Evolutionary conservation across 495 filamentous ascomycete species (phyloP).

Genomic region (Penicillium goetzii): DNA sequence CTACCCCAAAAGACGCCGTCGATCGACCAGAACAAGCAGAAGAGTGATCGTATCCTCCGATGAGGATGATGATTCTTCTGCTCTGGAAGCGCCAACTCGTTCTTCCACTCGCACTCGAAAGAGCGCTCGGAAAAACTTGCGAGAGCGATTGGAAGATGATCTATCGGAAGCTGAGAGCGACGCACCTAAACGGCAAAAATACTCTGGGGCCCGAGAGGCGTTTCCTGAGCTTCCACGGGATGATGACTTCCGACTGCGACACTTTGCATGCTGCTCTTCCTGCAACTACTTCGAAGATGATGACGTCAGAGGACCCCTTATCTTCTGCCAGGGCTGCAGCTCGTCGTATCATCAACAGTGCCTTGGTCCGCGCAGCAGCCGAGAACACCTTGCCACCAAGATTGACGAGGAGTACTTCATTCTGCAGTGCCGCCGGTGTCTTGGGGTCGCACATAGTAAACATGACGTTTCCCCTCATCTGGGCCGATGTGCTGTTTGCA

Average conservation of each 20-base stretch:
- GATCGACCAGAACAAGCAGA: slow-evolving; percentile 3
- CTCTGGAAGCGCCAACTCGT: slow-evolving; percentile 22
- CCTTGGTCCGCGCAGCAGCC: slow-evolving; percentile 67
- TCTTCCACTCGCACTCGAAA: slow-evolving; percentile 36
- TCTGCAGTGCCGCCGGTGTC: slow-evolving; percentile 86
- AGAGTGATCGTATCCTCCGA: background rate
- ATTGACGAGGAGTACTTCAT: slow-evolving; percentile 75
- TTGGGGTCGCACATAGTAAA: slow-evolving; percentile 66
- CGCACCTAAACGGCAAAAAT: slow-evolving; percentile 54
- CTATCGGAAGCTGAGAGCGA: slow-evolving; percentile 59
- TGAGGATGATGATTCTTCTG: slow-evolving; percentile 24
- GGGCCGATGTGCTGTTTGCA: slow-evolving; percentile 71
- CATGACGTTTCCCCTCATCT: slow-evolving; percentile 70
- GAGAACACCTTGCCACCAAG: slow-evolving; percentile 96
- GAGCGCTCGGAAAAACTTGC: slow-evolving; percentile 56
- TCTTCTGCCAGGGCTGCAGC: slow-evolving; percentile 92
- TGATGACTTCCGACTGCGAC: slow-evolving; percentile 65
- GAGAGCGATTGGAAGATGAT: slow-evolving; percentile 67
- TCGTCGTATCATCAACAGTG: slow-evolving; percentile 80
- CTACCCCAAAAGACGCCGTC: slow-evolving; percentile 2
- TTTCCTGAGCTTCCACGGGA: slow-evolving; percentile 60
- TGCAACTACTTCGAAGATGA: slow-evolving; percentile 62
- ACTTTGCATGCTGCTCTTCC: slow-evolving; percentile 72
- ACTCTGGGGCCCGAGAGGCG: slow-evolving; percentile 64
- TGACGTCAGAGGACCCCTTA: slow-evolving; percentile 61